Base-by-base conservation (phyloP, 2,329 filamentous ascomycete species). In the Sporothrix euskadiensis region DNA sequence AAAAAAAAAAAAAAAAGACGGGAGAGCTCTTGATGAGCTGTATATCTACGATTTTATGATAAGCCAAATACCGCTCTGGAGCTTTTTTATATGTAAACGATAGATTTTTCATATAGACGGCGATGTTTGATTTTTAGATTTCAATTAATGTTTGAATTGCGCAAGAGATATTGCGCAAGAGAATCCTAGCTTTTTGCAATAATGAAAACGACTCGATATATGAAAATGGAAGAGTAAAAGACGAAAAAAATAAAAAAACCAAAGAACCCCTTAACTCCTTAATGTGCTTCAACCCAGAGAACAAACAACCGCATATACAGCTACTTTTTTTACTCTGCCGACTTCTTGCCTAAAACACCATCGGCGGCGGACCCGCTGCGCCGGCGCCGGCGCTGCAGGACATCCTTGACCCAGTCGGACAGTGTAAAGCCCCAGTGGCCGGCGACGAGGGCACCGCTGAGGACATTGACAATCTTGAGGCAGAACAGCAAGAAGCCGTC, bases 391-490 rank as follows among this genome's bases (percentile, higher is more conserved):
- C 82, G 82, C 1, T 88, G 87, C 73, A 86, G 76, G 4, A 90
- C 85, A 76, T 88, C 87, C 57, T 82, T 82, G 1, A 86, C 83
- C 92, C 94, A 97, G 76, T 95, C 92, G 68, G 85, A 90, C 76
- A 99, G 85, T 76, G 94, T 94, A 81, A 93, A 98, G 69, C 92
- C 88, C 96, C 96, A 99, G 76, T 97, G 94, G 1, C 94, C 94
- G 0, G 95, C 94, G 5, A 99, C 96, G 76, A 99, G 84, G 26
- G 98, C 94, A 16, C 96, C 96, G 74, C 90, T 93, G 12, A 98
- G 86, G 22, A 98, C 92, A 82, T 99, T 99, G 76, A 98, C 91
- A 69, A 98, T 83, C 80, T 95, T 90, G 76, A 98, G 87, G 61
- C 94, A 75, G 78, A 99, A 89, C 32, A 88, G 85, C 76, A 97